phyloP scores from a whole-genome alignment of 1,284 basidiomycete genomes.

The Sporisorium graminicola region DNA sequence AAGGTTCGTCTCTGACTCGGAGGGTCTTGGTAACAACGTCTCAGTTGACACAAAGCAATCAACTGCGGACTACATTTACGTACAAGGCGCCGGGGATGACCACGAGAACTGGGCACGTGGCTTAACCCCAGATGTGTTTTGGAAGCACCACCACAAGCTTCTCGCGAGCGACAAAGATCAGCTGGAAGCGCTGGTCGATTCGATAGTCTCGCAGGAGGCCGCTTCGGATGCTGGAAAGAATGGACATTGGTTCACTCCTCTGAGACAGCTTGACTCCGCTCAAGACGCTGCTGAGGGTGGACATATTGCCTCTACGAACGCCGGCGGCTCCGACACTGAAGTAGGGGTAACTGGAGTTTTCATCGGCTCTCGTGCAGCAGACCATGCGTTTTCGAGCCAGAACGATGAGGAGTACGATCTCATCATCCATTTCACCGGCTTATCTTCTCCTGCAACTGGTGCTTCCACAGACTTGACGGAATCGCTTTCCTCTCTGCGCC shows the following conservation, averaged over 20 bases:
- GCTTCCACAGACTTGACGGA: neutral
- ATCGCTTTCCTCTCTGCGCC: neutral
- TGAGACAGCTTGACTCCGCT: neutral
- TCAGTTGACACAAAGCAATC: neutral
- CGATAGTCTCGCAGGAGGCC: constrained; percentile 13
- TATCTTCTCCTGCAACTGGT: neutral
- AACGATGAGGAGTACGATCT: constrained; percentile 15
- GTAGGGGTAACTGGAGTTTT: constrained; percentile 19
- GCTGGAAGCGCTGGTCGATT: constrained; percentile 72
- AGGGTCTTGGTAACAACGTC: constrained; percentile 70
- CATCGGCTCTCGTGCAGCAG: constrained; percentile 23
- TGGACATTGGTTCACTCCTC: constrained; percentile 45
- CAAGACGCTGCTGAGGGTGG: neutral
- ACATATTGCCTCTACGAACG: neutral
- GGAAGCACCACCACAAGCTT: constrained; percentile 75
- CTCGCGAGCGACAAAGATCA: constrained; percentile 72
- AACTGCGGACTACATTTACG: constrained; percentile 76
- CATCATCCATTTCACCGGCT: constrained; percentile 26
- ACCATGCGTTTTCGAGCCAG: constrained; percentile 18
- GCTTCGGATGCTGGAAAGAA: neutral
- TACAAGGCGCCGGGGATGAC: constrained; percentile 90
- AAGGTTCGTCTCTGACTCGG: constrained; percentile 73
- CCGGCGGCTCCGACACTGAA: constrained; percentile 6
- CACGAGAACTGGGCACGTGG: constrained; percentile 88
- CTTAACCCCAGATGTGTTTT: constrained; percentile 80